Conservation (phyloP, 2,329 filamentous ascomycete species). For the Tolypocladium ophioglossoides region DNA sequence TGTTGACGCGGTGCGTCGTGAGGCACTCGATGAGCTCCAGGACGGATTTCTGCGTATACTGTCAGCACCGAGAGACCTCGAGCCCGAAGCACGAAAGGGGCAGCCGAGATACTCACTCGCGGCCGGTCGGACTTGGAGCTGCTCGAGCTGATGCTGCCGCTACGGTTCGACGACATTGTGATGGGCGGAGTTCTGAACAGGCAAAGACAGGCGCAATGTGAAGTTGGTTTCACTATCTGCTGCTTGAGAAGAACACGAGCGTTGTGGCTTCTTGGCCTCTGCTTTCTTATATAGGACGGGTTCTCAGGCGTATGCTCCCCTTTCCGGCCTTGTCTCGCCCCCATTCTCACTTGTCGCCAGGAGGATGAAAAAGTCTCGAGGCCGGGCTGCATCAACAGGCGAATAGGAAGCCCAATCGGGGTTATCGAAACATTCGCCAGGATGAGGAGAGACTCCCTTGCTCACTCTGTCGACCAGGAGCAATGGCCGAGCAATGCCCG, state of each 20-base stretch:
- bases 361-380: not conserved
- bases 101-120: not conserved
- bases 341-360: not conserved
- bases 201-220: not conserved
- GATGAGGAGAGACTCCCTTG: not conserved
- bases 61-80: not conserved
- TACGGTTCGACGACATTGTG: conserved; percentile 4
- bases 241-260: not conserved
- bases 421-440: not conserved
- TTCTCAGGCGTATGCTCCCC: not conserved
- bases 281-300: not conserved
- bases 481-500: not conserved
- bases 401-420: not conserved
- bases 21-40: conserved; percentile 54
- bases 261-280: not conserved
- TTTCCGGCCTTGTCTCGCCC: not conserved
- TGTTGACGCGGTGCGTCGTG: conserved; percentile 59
- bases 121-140: conserved; percentile 1
- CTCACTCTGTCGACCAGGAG: not conserved
- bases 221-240: not conserved
- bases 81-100: not conserved
- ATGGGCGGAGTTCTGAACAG: not conserved
- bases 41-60: conserved; percentile 35
- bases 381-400: not conserved
- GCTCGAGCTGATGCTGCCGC: conserved; percentile 4